Evolutionary conservation across 345 rosid species (phyloP).

Genomic region (Eucalyptus pauciflora): DNA sequence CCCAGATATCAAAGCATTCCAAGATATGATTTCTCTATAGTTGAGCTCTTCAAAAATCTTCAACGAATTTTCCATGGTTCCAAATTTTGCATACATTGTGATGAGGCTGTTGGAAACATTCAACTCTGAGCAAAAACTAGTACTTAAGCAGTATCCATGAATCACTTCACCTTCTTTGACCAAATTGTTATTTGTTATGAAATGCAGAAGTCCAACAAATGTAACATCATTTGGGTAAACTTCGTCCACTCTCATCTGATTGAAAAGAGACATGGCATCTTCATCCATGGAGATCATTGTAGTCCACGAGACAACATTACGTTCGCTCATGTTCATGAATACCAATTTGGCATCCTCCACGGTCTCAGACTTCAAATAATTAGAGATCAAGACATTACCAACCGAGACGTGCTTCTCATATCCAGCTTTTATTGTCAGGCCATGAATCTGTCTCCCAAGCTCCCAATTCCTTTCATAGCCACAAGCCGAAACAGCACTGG

Average conservation of each 20-base stretch:
- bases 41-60: slow-evolving; percentile 52
- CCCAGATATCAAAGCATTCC: slow-evolving; percentile 89
- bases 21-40: slow-evolving; percentile 40
- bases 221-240: slow-evolving; percentile 79
- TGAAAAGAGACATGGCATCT: slow-evolving; percentile 44
- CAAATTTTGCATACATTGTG: slow-evolving; percentile 79
- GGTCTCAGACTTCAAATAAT: slow-evolving; percentile 56
- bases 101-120: slow-evolving; percentile 64
- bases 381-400: slow-evolving; percentile 66
- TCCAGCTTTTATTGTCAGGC: slow-evolving; percentile 59
- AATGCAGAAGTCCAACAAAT: slow-evolving; percentile 52
- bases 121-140: slow-evolving; percentile 32
- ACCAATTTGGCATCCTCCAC: slow-evolving; percentile 40
- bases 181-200: slow-evolving; percentile 25
- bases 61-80: slow-evolving; percentile 35
- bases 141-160: slow-evolving; percentile 56
- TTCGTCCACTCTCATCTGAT: slow-evolving; percentile 53
- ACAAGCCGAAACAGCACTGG: slow-evolving; percentile 70
- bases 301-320: slow-evolving; percentile 84
- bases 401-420: slow-evolving; percentile 45
- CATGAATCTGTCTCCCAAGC: slow-evolving; percentile 70
- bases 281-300: slow-evolving; percentile 56
- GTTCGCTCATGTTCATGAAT: slow-evolving; percentile 43
- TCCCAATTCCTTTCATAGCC: slow-evolving; percentile 51
- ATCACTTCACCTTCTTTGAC: slow-evolving; percentile 37